Percentiles rank a stretch among this genome's conserved stretches.
These are phyloP conservation scores for Monosporascus ibericus DNA, from an alignment of 2,329 filamentous ascomycete species.

Conservation along the genomic window DNA sequence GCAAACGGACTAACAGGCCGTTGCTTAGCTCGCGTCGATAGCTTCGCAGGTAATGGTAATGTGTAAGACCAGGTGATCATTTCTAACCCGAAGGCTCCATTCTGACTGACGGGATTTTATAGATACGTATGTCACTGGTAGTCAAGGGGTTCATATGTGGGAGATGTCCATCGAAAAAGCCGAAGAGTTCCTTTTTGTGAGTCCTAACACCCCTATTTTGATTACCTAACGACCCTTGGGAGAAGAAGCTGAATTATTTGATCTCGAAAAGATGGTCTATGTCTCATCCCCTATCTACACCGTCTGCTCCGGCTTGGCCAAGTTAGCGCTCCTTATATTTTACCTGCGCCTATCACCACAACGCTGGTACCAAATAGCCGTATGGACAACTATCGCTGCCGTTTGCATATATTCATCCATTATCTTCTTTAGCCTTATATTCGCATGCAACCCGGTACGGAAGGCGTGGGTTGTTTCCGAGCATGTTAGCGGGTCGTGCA, in stretches of 20 bases:
- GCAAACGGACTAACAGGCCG: neutral
- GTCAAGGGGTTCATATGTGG: conserved; percentile 3
- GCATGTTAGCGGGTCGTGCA: conserved; percentile 22
- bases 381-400: conserved; percentile 10
- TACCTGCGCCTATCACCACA: conserved; percentile 17
- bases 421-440: conserved; percentile 3
- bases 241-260: neutral
- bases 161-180: neutral
- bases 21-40: neutral
- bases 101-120: neutral
- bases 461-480: conserved; percentile 12
- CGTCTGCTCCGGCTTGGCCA: conserved; percentile 16
- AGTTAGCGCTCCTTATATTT: conserved; percentile 19
- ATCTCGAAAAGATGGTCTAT: neutral
- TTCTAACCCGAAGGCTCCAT: neutral
- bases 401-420: conserved; percentile 3
- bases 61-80: neutral
- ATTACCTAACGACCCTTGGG: no score
- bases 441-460: conserved; percentile 19
- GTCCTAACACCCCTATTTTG: neutral
- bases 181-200: neutral
- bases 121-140: neutral
- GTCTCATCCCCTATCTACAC: conserved; percentile 10
- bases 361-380: conserved; percentile 10
- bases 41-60: neutral